These are phyloP conservation scores for Chytridium lagenaria DNA, from an alignment of 371 early-diverging fungal species.

Conservation along the genomic window DNA sequence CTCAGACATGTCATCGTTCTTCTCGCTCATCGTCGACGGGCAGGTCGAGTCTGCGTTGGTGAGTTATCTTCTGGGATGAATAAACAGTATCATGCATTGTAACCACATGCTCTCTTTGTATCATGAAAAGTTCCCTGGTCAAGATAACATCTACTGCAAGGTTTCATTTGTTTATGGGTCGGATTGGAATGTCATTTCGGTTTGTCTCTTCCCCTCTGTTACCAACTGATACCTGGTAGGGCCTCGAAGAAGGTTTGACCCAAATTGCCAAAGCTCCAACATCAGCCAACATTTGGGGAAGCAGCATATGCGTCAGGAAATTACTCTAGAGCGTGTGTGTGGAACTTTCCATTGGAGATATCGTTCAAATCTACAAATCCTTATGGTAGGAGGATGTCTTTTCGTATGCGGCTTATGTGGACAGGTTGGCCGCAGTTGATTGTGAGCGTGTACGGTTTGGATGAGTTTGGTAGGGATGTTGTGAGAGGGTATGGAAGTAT, in stretches of 20 bases:
- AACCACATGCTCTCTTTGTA: background rate
- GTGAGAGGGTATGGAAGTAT: conserved; percentile 60
- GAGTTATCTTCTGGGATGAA: conserved; percentile 4
- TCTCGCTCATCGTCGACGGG: conserved; percentile 50
- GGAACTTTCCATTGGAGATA: conserved; percentile 63
- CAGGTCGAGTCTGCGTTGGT: conserved; percentile 57
- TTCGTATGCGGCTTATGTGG: background rate
- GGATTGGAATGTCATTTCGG: conserved; percentile 58
- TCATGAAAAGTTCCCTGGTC: conserved; percentile 54
- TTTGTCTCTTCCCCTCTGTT: conserved; percentile 12
- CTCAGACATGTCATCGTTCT: conserved; percentile 35
- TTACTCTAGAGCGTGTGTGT: conserved; percentile 49
- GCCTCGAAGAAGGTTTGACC: conserved; percentile 63
- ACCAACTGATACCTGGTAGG: conserved; percentile 27
- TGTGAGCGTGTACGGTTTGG: conserved; percentile 60
- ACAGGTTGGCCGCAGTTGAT: conserved; percentile 66
- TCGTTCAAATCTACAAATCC: conserved; percentile 60
- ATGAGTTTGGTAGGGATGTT: conserved; percentile 61
- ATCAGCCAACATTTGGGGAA: conserved; percentile 30
- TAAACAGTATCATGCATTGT: background rate
- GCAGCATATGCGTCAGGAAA: conserved; percentile 35
- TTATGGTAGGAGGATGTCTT: conserved; percentile 42
- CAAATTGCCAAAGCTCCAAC: conserved; percentile 43
- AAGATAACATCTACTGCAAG: conserved; percentile 62
- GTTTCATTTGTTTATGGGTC: conserved; percentile 55